Evolutionary conservation across 2,329 filamentous ascomycete genomes (phyloP).

Genomic region (Botrytis hyacinthi): DNA sequence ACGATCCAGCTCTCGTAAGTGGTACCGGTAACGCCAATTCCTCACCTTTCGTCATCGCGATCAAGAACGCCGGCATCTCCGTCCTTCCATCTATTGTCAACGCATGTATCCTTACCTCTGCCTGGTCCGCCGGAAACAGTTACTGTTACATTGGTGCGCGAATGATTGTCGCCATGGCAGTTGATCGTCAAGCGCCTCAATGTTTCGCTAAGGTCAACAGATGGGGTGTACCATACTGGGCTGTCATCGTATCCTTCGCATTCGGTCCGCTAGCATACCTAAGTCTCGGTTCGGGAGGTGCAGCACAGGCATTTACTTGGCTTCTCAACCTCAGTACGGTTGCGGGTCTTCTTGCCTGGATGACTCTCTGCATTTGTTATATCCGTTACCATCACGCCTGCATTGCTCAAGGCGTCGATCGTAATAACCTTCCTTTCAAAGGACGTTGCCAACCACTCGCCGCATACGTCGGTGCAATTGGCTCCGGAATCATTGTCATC

Average conservation of each 20-base stretch:
- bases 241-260: constrained; percentile 51
- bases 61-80: constrained; percentile 63
- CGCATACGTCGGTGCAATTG: constrained; percentile 40
- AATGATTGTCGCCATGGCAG: constrained; percentile 65
- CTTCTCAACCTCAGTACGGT: constrained; percentile 62
- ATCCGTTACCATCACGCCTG: constrained; percentile 56
- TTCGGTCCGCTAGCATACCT: constrained; percentile 56
- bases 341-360: constrained; percentile 64
- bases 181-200: constrained; percentile 64
- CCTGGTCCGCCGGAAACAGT: constrained; percentile 59
- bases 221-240: constrained; percentile 55
- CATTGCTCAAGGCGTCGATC: constrained; percentile 53
- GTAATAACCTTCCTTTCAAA: constrained; percentile 52
- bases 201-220: constrained; percentile 56
- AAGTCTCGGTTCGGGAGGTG: constrained; percentile 55
- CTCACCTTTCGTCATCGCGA: constrained; percentile 70
- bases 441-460: constrained; percentile 57
- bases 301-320: constrained; percentile 57
- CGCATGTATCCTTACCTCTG: constrained; percentile 63
- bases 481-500: constrained; percentile 53
- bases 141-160: constrained; percentile 65
- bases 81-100: constrained; percentile 70
- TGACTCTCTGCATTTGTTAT: constrained; percentile 57
- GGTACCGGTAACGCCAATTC: constrained; percentile 47
- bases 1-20: constrained; percentile 47